Base-by-base conservation (phyloP, 306 rosid species). In the Lupinus albus region DNA sequence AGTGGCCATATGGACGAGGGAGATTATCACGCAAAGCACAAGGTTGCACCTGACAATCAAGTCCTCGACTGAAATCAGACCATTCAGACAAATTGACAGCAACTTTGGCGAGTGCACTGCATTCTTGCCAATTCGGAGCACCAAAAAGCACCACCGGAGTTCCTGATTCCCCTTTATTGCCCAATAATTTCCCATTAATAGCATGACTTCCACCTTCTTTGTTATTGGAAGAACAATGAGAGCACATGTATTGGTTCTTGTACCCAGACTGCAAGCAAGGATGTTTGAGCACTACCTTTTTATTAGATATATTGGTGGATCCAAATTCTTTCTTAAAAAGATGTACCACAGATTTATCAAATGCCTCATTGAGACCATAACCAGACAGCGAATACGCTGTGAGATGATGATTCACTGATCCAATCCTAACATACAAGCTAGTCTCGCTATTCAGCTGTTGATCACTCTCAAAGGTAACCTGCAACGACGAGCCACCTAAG, bases 181-280 rank as follows among this genome's bases (percentile, higher is more conserved):
- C 80, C 73, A 61, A 39, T 14, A 6, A 48, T 54, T 76, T 74
- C 42, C 64, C 77, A 41, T 59, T 56, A 69, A 53, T 42, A 25
- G 62, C 36, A 20, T 80, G 78, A 64, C 78, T 81, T 58, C 76
- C 75, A 10, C 72, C 80, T 67, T 72, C 83, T 39, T 45, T 74
- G 63, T 28, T 15, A 65, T 53, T 33, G 0, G 74, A 81, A 57
- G 64, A 78, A 73, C 98, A 93, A 57, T 18, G 87, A 18, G 92
- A 70, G 56, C 99, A 89, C n/a, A 45, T 25, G 47, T 93, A 93
- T 30, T 67, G 80, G 59, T 84, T 86, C 79, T 77, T 82, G 77
- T 84, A 93, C 46, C 99, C 96, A n/a, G 88, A 30, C 36, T 83
- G 96, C 84, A 93, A 79, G 81, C 99, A 93, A 67, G 99, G 99